Base-by-base conservation (phyloP, 768 basidiomycete genomes). In the Hygrophoropsis aurantiaca region DNA sequence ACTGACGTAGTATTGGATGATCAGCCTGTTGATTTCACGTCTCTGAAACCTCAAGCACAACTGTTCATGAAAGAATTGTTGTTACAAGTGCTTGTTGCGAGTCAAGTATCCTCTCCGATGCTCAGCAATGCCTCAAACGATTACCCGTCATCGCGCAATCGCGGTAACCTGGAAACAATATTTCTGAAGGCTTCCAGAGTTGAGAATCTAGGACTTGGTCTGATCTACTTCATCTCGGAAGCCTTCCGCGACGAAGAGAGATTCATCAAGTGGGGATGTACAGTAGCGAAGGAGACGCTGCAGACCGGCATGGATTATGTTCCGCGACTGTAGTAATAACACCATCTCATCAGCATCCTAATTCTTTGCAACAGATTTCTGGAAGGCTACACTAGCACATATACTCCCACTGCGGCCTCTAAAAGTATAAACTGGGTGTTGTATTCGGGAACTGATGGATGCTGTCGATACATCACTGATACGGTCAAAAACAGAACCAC, bases 1-100 rank as follows among this genome's bases (percentile, higher is more conserved):
- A 11, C 33, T 40, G 10, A 37, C 42, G 23, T 42, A 1, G 46
- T 21, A 8, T 7, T 30, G 18, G 15, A 19, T 52, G 38, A 15
- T 46, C 58, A 95, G 93, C 90, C 94, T 15, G 75, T 98, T 38
- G 90, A 95, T 59, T 97, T 98, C 60, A 86, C 83, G 0, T 49
- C 70, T 1, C 75, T 95, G 40, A 85, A 89, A 52, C 64, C 80
- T 4, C 77, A 77, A 47, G 80, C 87, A 5, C 70, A 59, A 2
- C 65, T 62, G 13, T 98, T 97, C 66, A 71, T 98, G 35, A 71
- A 70, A 46, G 81, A 85, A 46, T 68, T 97, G 42, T 71, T 97
- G 49, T 65, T 74, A 7, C 76, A 86, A 44, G 62, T 90, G 16
- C 80, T 97, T 56, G 65, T 90, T 46, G 81, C 78, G 43, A 87